phyloP scores from a whole-genome alignment of 495 filamentous ascomycete species.

The Halenospora varia region DNA sequence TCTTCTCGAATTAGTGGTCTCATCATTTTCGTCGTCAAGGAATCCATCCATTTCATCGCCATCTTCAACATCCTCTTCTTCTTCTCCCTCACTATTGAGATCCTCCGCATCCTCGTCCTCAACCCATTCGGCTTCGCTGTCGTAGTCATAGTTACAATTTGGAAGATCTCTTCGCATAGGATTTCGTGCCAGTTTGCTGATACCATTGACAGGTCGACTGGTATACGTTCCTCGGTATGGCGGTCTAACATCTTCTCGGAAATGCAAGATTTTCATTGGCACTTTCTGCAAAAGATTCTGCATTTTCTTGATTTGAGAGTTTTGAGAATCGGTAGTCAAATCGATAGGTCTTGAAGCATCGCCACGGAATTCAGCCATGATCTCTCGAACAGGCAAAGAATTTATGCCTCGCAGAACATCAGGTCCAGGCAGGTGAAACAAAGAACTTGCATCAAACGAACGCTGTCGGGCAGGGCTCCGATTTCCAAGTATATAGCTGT shows the following conservation, averaged over 20 bases:
- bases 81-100: slow-evolving; percentile 74
- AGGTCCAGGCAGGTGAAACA: slow-evolving; percentile 55
- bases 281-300: slow-evolving; percentile 55
- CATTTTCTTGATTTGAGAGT: slow-evolving; percentile 38
- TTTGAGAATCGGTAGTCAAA: slow-evolving; percentile 39
- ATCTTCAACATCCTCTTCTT: slow-evolving; percentile 56
- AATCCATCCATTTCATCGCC: slow-evolving; percentile 73
- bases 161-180: slow-evolving; percentile 61
- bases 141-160: slow-evolving; percentile 86
- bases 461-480: slow-evolving; percentile 27
- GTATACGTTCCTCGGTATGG: slow-evolving; percentile 87
- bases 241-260: slow-evolving; percentile 83
- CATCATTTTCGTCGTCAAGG: slow-evolving; percentile 66
- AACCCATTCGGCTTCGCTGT: slow-evolving; percentile 96
- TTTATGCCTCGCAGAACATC: slow-evolving; percentile 46
- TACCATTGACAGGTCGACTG: slow-evolving; percentile 42
- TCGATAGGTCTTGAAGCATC: slow-evolving; percentile 28
- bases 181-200: slow-evolving; percentile 60
- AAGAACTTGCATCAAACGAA: slow-evolving; percentile 48
- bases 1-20: slow-evolving; percentile 31
- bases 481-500: slow-evolving; percentile 38
- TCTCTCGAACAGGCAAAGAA: slow-evolving; percentile 55
- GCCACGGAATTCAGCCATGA: slow-evolving; percentile 48
- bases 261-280: slow-evolving; percentile 74
- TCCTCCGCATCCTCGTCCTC: slow-evolving; percentile 75